phyloP scores from a whole-genome alignment of 2,329 filamentous ascomycete genomes.

The Tolypocladium amazonense region DNA sequence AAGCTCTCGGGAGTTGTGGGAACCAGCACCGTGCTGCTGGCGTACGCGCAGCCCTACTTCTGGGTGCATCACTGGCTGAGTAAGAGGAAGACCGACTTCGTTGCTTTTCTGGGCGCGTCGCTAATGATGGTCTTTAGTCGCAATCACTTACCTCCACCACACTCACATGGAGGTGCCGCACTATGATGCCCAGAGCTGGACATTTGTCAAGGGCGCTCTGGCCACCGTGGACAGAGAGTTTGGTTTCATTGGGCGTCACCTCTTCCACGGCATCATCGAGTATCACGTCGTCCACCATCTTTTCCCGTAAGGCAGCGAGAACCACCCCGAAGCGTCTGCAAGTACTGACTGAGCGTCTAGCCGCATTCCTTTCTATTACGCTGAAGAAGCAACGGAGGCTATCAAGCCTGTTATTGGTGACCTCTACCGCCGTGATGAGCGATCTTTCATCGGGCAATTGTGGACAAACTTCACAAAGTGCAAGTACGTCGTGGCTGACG shows the following conservation, averaged over 20 bases:
- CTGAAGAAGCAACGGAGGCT: not conserved
- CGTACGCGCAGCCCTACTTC: constrained; percentile 52
- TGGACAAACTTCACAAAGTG: not conserved
- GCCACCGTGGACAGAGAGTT: constrained; percentile 55
- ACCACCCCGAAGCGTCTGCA: not conserved
- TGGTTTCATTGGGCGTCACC: constrained; percentile 51
- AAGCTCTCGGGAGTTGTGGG: constrained; percentile 40
- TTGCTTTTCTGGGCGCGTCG: not conserved
- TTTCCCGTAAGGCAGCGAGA: not conserved
- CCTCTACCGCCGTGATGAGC: not conserved
- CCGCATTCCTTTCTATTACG: not conserved
- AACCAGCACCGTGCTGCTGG: constrained; percentile 40
- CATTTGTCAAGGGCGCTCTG: constrained; percentile 49
- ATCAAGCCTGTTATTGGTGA: not conserved
- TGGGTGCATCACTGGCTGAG: constrained; percentile 63
- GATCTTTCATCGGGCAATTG: not conserved
- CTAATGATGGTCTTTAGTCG: not conserved
- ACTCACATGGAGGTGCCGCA: constrained; percentile 19
- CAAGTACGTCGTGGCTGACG: not conserved
- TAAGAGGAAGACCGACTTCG: constrained; percentile 19
- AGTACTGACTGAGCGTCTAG: not conserved
- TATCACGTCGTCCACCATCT: constrained; percentile 40
- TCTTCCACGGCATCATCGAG: constrained; percentile 58
- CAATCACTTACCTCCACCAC: not conserved
- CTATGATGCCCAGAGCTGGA: constrained; percentile 32